phyloP scores from a whole-genome alignment of 768 basidiomycete genomes.

The Lactarius sanguifluus region DNA sequence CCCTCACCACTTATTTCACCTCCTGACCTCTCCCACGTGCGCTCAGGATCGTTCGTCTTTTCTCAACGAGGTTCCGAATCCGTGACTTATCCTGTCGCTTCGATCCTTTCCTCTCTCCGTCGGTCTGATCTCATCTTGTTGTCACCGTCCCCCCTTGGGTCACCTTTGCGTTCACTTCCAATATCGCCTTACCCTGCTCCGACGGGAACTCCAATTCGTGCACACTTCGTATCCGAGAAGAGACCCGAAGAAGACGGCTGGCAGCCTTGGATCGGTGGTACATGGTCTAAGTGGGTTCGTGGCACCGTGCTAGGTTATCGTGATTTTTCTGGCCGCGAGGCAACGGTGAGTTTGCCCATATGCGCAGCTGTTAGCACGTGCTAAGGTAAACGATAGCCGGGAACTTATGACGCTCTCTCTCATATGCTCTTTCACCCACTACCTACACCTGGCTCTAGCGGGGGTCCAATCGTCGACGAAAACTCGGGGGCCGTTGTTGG shows the following conservation, averaged over 20 bases:
- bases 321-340: conserved; percentile 57
- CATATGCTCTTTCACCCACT: conserved; percentile 54
- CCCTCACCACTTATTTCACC: conserved; percentile 13
- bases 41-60: conserved; percentile 47
- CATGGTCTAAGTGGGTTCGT: conserved; percentile 53
- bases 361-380: background rate
- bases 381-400: conserved; percentile 44
- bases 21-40: conserved; percentile 21
- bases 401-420: conserved; percentile 65
- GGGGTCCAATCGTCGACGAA: conserved; percentile 65
- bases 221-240: conserved; percentile 53
- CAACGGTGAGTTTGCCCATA: conserved; percentile 43
- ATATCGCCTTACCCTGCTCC: conserved; percentile 63
- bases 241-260: conserved; percentile 42
- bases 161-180: conserved; percentile 48
- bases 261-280: conserved; percentile 53
- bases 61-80: conserved; percentile 35
- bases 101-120: conserved; percentile 56
- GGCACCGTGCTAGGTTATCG: conserved; percentile 57
- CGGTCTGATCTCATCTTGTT: conserved; percentile 57
- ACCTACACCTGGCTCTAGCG: conserved; percentile 65
- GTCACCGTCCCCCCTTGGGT: conserved; percentile 25
- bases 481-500: conserved; percentile 65
- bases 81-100: conserved; percentile 39
- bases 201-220: conserved; percentile 45